These are phyloP conservation scores for Endocalyx cinctus DNA, from an alignment of 2,329 filamentous ascomycete genomes.

Conservation along the genomic window DNA sequence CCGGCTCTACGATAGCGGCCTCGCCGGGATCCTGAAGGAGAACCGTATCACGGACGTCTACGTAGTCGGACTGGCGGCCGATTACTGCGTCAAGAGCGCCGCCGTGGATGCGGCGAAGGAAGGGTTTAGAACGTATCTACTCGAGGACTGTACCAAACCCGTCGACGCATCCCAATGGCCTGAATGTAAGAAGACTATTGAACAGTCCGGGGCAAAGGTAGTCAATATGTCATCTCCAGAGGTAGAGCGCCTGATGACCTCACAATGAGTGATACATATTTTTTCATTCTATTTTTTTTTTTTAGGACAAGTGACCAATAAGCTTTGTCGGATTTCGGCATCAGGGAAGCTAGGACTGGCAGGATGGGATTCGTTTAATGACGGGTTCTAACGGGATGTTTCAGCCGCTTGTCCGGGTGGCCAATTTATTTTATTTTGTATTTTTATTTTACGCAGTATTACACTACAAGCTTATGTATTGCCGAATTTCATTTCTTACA, in stretches of 20 bases:
- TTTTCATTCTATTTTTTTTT: too few species aligned
- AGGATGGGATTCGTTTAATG: too few species aligned
- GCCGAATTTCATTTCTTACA: too few species aligned
- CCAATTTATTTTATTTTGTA: too few species aligned
- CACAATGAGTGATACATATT: constrained; percentile 4
- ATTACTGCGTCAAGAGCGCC: constrained; percentile 83
- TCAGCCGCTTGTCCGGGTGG: too few species aligned
- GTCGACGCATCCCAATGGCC: constrained; percentile 62
- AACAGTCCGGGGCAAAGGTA: constrained; percentile 55
- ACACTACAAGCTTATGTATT: too few species aligned
- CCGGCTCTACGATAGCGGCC: constrained; percentile 55
- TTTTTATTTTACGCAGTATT: too few species aligned
- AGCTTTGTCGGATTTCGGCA: too few species aligned
- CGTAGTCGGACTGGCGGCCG: constrained; percentile 78
- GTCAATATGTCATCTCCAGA: constrained; percentile 54
- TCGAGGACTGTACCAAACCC: constrained; percentile 73
- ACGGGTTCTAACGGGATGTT: too few species aligned
- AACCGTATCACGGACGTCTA: constrained; percentile 71
- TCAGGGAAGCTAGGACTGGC: too few species aligned
- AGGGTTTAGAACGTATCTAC: constrained; percentile 72
- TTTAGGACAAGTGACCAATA: too few species aligned
- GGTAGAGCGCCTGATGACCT: constrained; percentile 43
- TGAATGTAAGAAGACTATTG: constrained; percentile 48
- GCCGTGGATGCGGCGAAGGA: constrained; percentile 71
- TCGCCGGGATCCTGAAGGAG: constrained; percentile 54